phyloP scores from a whole-genome alignment of 306 rosid species.

The Herpetospermum pedunculosum region DNA sequence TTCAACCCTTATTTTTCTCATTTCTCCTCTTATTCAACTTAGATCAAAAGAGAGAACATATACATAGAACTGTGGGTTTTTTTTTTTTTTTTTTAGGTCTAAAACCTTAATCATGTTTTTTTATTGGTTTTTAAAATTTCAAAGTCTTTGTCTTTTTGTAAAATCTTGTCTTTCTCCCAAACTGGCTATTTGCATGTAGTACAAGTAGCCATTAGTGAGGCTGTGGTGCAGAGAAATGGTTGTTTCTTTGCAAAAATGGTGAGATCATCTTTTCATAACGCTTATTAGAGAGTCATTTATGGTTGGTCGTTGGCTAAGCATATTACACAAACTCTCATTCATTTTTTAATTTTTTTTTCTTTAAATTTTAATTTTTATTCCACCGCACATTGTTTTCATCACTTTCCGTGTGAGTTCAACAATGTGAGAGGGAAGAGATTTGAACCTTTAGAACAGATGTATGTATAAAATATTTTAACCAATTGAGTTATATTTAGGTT shows the following conservation, averaged over 20 bases:
- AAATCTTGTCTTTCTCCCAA: not conserved
- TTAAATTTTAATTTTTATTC: not conserved
- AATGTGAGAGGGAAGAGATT: too few relatives aligned
- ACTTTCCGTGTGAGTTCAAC: not conserved
- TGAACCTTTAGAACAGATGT: too few relatives aligned
- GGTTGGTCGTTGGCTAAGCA: not conserved
- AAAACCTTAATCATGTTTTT: not conserved
- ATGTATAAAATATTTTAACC: too few relatives aligned
- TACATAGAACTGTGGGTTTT: not conserved
- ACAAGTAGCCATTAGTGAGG: not conserved
- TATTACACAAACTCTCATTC: not conserved
- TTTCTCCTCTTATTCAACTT: not conserved
- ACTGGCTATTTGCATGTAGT: not conserved
- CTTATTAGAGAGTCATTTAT: not conserved
- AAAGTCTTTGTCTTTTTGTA: not conserved
- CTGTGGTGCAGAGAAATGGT: not conserved
- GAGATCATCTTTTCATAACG: constrained; percentile 2
- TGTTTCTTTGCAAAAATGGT: not conserved
- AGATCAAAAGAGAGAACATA: not conserved
- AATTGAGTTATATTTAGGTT: too few relatives aligned
- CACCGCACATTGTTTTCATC: not conserved
- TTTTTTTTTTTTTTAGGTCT: not conserved
- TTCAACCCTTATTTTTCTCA: not conserved
- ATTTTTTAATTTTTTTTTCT: not conserved
- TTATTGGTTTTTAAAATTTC: not conserved